Evolutionary conservation across 192 early-diverging fungal species (phyloP).

Genomic region (Kappamyces sp.): DNA sequence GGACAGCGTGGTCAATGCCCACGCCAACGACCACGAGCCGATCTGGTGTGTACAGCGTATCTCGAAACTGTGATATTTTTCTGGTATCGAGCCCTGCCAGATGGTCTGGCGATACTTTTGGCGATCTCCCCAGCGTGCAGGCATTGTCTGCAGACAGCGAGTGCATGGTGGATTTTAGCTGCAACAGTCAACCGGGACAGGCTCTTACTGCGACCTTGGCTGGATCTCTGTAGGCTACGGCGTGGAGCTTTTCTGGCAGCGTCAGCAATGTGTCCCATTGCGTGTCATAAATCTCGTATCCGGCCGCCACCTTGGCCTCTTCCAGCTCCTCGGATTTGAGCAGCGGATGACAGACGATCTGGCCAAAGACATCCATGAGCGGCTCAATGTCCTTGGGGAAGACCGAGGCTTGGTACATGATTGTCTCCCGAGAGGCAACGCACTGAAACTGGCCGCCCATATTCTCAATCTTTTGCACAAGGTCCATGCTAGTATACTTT

Average conservation of each 20-base stretch:
- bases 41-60: constrained; percentile 83
- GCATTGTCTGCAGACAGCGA: constrained; percentile 31
- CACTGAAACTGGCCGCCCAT: constrained; percentile 88
- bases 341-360: constrained; percentile 72
- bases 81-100: constrained; percentile 64
- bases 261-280: constrained; percentile 78
- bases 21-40: constrained; percentile 85
- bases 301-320: constrained; percentile 66
- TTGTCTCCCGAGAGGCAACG: constrained; percentile 82
- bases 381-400: constrained; percentile 74
- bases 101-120: constrained; percentile 64
- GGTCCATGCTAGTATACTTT: constrained; percentile 58
- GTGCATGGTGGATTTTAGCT: background rate
- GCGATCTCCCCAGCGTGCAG: constrained; percentile 75
- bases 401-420: constrained; percentile 92
- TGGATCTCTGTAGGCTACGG: constrained; percentile 54
- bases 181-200: background rate
- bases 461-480: constrained; percentile 72
- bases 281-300: constrained; percentile 87
- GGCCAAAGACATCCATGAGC: constrained; percentile 69
- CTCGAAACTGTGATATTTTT: constrained; percentile 63
- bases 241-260: constrained; percentile 83
- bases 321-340: constrained; percentile 74
- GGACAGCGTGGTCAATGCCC: constrained; percentile 78
- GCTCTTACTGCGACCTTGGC: background rate